Conservation (phyloP, 805 yeast genomes). For the Kazachstania viticola region DNA sequence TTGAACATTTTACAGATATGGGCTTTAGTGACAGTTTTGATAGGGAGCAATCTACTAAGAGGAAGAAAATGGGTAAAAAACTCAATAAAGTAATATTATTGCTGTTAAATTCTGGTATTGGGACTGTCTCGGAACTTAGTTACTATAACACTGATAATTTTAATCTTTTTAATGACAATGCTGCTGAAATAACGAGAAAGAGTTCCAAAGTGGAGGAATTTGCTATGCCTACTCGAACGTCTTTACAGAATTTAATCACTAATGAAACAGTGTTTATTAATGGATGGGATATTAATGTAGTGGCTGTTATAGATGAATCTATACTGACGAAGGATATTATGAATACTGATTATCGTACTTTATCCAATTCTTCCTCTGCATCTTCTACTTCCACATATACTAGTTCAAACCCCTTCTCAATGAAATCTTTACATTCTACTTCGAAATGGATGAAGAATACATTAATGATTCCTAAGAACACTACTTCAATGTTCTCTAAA, state of each 20-base stretch:
- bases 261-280: conserved; percentile 31
- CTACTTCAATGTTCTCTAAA: conserved; percentile 19
- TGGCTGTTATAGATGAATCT: conserved; percentile 39
- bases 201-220: conserved; percentile 24
- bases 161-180: conserved; percentile 13
- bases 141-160: conserved; percentile 33
- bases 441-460: conserved; percentile 24
- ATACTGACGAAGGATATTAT: neutral
- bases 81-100: conserved; percentile 52
- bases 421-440: conserved; percentile 6
- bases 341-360: neutral
- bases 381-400: neutral
- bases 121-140: conserved; percentile 43
- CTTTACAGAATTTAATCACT: conserved; percentile 22
- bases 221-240: conserved; percentile 33
- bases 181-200: conserved; percentile 17
- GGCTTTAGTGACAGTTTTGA: conserved; percentile 65
- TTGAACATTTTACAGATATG: conserved; percentile 65
- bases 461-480: conserved; percentile 10
- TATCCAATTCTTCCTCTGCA: neutral
- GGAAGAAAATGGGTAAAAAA: conserved; percentile 50
- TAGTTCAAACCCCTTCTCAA: too few species aligned
- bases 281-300: conserved; percentile 53
- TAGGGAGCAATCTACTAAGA: conserved; percentile 62
- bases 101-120: conserved; percentile 65